phyloP scores from a whole-genome alignment of 73 alveolate species.

The Stentor roeselii region DNA sequence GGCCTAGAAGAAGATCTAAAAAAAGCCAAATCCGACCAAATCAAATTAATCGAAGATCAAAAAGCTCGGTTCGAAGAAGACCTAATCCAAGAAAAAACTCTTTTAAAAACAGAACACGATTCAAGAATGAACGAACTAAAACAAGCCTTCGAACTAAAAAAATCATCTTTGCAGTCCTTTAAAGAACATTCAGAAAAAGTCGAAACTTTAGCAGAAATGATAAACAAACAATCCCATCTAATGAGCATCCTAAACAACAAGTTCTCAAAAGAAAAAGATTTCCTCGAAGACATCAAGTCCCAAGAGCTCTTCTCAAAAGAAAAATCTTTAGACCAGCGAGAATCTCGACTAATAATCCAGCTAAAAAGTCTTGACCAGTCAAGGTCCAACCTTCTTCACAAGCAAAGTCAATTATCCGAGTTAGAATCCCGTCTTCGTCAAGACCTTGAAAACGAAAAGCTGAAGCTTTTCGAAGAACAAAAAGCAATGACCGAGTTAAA shows the following conservation, averaged over 20 bases:
- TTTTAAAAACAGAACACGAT: neutral
- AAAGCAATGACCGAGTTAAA: neutral
- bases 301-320: neutral
- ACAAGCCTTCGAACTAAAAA: neutral
- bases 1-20: neutral
- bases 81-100: neutral
- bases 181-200: neutral
- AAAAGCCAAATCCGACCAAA: neutral
- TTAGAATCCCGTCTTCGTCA: neutral
- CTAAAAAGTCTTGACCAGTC: neutral
- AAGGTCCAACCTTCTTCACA: neutral
- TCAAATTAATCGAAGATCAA: neutral
- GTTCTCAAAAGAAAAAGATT: neutral
- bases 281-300: neutral
- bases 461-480: neutral
- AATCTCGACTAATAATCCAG: neutral
- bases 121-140: neutral
- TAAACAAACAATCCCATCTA: neutral
- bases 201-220: neutral
- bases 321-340: neutral
- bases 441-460: neutral
- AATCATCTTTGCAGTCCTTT: neutral
- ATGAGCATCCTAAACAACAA: neutral
- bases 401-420: neutral
- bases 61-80: neutral